Evolutionary conservation across 78 protist species (phyloP), one percentile per base, ranked within the genome.

Genomic region (Speleostelium caveatum): DNA sequence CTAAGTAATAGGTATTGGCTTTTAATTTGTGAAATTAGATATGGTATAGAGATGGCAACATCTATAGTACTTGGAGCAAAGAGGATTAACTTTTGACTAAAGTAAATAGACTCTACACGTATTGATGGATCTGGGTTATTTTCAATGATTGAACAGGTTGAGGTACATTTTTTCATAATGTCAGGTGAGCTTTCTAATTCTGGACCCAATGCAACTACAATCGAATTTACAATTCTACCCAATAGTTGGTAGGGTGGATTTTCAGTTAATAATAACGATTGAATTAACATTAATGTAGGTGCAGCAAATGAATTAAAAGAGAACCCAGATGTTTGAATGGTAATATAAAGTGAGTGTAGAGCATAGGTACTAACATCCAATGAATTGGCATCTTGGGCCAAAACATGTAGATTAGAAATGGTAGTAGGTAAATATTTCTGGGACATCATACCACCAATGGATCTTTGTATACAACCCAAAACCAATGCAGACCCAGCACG

Each of bases 391-490:
- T 83, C 91, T 60, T 83, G 77, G 21, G 91, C 91, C 69, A 83
- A 42, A n/a, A 56, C 73, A 69, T 83, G 91, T 28, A 83, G 22
- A 60, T 69, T 83, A 10, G 80, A 74, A 59, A 83, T 67, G 0
- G 79, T 83, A 8, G 91, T 60, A 69, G 91, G 91, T 22, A 83
- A 26, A 42, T 69, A 60, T n/a, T 69, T 69, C 21, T 67, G 77
- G 2, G 91, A 83, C 91, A 83, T 83, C 91, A 83, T 83, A n/a
- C 80, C 91, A 49, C 91, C 91, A 22, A 83, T 75, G 1, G 73
- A 59, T 41, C 91, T 12, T 42, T 83, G 91, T 21, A 83, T 69
- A 42, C 91, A 83, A 56, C 91, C 91, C 12, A 83, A 60, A 19
- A 83, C 91, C 21, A 83, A 69, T 7, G 80, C 91, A 2, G 79